A percentile compares a stretch with the other conserved stretches of the same genome.
Evolutionary conservation across 345 rosid species (phyloP).

Genomic region (Excoecaria cochinchinensis): DNA sequence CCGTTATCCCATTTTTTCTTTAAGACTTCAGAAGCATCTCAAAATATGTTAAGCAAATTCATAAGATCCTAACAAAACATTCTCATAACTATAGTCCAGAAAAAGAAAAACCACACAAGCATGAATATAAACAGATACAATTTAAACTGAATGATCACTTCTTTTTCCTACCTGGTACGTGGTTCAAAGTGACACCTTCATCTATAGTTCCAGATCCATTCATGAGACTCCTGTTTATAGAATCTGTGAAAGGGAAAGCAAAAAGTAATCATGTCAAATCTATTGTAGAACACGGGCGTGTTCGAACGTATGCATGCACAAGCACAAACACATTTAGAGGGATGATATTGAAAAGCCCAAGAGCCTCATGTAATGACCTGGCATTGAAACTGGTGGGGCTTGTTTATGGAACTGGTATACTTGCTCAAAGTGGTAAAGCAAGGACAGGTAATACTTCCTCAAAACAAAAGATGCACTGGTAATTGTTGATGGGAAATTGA

Average conservation of each 20-base stretch:
- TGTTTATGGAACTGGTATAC: constrained; percentile 56
- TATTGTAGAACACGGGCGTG: no score
- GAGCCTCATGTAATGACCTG: constrained; percentile 31
- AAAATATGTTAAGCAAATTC: not conserved
- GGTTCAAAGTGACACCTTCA: constrained; percentile 25
- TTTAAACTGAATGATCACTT: not conserved
- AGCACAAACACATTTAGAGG: not conserved
- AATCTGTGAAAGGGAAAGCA: constrained; percentile 21
- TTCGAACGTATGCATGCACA: not conserved
- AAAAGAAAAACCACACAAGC: not conserved
- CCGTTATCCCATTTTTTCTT: not conserved
- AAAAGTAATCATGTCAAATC: not conserved
- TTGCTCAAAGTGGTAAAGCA: constrained; percentile 72
- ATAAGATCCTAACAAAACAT: not conserved
- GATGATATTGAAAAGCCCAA: not conserved
- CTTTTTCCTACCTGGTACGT: constrained; percentile 27
- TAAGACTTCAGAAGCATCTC: not conserved
- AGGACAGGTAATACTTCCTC: constrained; percentile 69
- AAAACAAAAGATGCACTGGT: constrained; percentile 86
- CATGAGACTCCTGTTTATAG: constrained; percentile 25
- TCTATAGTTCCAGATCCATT: constrained; percentile 34
- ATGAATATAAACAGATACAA: not conserved
- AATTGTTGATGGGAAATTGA: constrained; percentile 77
- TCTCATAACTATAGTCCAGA: not conserved
- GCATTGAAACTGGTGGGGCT: constrained; percentile 34